These are phyloP conservation scores for Bathelium albidoporum DNA, from an alignment of 495 filamentous ascomycete genomes.

Conservation along the genomic window DNA sequence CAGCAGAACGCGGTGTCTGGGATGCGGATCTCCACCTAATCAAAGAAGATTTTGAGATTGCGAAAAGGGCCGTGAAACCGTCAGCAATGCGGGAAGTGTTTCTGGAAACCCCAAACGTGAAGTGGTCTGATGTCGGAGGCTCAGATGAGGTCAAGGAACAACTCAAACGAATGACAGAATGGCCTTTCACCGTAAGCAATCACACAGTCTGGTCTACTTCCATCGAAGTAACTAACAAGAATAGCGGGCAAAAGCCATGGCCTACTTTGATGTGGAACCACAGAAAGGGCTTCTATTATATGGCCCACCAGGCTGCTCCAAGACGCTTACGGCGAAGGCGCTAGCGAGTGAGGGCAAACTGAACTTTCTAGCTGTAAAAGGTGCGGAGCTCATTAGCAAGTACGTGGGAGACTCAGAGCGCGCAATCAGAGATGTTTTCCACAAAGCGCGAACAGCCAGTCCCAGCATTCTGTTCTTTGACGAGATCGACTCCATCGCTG, in stretches of 20 bases:
- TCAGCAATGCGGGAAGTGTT: constrained; percentile 87
- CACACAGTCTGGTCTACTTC: constrained; percentile 14
- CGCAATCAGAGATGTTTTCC: constrained; percentile 76
- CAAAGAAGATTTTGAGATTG: constrained; percentile 43
- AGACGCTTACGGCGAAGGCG: constrained; percentile 87
- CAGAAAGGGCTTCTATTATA: constrained; percentile 84
- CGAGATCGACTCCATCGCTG: constrained; percentile 91
- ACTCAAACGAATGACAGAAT: constrained; percentile 53
- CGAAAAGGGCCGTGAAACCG: constrained; percentile 53
- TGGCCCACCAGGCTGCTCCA: constrained; percentile 91
- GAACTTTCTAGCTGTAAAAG: constrained; percentile 94
- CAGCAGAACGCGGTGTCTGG: neutral
- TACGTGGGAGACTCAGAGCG: constrained; percentile 96
- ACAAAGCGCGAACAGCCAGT: constrained; percentile 71
- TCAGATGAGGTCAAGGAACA: constrained; percentile 67
- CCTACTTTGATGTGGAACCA: constrained; percentile 50
- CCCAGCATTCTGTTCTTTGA: constrained; percentile 98
- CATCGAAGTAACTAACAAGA: constrained; percentile 14
- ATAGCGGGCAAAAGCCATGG: constrained; percentile 50
- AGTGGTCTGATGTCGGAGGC: constrained; percentile 85
- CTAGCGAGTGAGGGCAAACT: constrained; percentile 83
- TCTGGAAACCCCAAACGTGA: constrained; percentile 73
- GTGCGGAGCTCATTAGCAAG: constrained; percentile 92
- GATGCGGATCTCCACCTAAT: constrained; percentile 11
- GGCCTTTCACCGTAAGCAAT: constrained; percentile 51